Evolutionary conservation across 1,284 basidiomycete species (phyloP).

Genomic region (Clitocybe nebularis): DNA sequence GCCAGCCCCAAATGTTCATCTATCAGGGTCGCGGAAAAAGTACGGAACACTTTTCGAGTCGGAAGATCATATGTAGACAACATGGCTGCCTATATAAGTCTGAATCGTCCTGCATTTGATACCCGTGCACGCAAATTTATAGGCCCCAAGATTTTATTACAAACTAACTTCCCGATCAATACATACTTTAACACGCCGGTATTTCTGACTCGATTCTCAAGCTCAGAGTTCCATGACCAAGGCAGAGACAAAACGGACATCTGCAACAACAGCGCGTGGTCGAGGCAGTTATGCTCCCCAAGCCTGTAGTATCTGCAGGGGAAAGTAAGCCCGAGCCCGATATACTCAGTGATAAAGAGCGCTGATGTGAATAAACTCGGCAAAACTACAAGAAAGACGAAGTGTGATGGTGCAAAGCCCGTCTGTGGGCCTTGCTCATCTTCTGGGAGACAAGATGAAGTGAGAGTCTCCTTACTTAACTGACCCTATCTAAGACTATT

Average conservation of each 20-base stretch:
- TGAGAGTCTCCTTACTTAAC: constrained; percentile 18
- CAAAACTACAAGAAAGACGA: constrained; percentile 40
- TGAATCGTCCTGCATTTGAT: too few species aligned
- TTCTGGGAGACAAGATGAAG: constrained; percentile 41
- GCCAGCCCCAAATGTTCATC: too few species aligned
- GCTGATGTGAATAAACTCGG: constrained; percentile 6
- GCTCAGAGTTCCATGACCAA: constrained; percentile 19
- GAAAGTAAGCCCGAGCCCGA: constrained; percentile 32
- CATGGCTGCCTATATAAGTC: too few species aligned
- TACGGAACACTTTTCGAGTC: too few species aligned
- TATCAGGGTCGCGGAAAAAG: too few species aligned
- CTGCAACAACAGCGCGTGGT: constrained; percentile 27
- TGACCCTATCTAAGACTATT: constrained; percentile 11
- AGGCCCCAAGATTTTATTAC: too few species aligned
- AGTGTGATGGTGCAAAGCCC: constrained; percentile 49
- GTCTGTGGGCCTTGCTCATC: constrained; percentile 41
- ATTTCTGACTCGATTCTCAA: too few species aligned
- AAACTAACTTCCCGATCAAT: too few species aligned
- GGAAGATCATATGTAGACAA: too few species aligned
- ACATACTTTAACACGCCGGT: too few species aligned
- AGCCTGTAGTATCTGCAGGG: constrained; percentile 50
- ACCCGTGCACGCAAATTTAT: too few species aligned
- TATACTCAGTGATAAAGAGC: neutral
- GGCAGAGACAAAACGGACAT: constrained; percentile 21
- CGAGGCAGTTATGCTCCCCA: constrained; percentile 38